Base-by-base conservation (phyloP, 2,329 filamentous ascomycete species). In the Xylaria multiplex region DNA sequence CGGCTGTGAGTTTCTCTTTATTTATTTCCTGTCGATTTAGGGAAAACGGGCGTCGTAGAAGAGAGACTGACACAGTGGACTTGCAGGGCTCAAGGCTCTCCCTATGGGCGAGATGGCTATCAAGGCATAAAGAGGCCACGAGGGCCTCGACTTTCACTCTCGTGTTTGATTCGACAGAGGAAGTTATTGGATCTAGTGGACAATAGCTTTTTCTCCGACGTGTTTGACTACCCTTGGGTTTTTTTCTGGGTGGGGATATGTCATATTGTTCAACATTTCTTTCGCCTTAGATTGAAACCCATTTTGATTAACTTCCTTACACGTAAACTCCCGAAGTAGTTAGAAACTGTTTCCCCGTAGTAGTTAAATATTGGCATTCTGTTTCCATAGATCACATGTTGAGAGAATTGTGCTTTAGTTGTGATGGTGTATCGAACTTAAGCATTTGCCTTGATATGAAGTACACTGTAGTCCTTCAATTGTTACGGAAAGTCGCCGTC, bases 1-100 rank as follows among this genome's bases (percentile, higher is more conserved):
- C 55, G 83, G 82, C 74, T 84, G 82, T 82, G 76, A 77, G 80
- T 78, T 62, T 9, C 35, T 8, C 35, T 8, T 9, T 37, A 9
- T 8, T 11, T 37, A 5, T 37, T 13, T 37, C 35, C 35, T 37
- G 8, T 7, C 35, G 11, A 8, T 8, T 37, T 37, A 13, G 8
- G 35, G 6, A 37, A 37, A 32, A 13, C 1, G 11, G 48, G 40
- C 14, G 35, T 6, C 14, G 35, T 13, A 22, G 14, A 48, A 45
- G 3, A 19, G 11, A 55, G 27, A 35, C 67, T 71, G 52, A 73
- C 57, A n/a, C 27, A 7, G 19, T 14, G 22, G 9, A 61, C 40
- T 45, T 50, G 0, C 55, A 76, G 75, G 73, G 72, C 65, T 77
- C 50, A 65, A 69, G 60, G 72, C 70, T 63, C 72, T 77, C 37